A percentile compares a stretch with the other conserved stretches of the same genome.
Evolutionary conservation across 2,329 filamentous ascomycete species (phyloP).

Genomic region (Xylariaceae sp.): DNA sequence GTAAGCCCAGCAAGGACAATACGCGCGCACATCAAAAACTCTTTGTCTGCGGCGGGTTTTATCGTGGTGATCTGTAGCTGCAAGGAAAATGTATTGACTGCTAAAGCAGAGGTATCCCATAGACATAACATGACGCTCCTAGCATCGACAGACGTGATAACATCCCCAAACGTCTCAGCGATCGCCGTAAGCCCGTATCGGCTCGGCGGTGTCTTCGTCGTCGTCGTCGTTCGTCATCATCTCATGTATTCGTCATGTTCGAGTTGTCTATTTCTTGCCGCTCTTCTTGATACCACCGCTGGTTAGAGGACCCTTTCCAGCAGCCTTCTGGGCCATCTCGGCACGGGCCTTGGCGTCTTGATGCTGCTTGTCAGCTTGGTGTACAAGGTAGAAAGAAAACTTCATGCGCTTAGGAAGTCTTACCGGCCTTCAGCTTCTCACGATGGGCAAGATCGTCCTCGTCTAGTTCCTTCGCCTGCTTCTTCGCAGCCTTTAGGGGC

Average conservation of each 20-base stretch:
- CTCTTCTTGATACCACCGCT: slow-evolving; percentile 94
- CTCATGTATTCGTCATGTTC: slow-evolving; percentile 30
- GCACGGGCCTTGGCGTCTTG: slow-evolving; percentile 85
- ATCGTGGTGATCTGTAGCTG: not conserved
- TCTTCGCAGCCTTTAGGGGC: slow-evolving; percentile 89
- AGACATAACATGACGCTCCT: slow-evolving; percentile 13
- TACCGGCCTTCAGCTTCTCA: slow-evolving; percentile 85
- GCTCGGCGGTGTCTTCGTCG: slow-evolving; percentile 17
- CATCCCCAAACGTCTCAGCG: slow-evolving; percentile 1
- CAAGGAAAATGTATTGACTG: slow-evolving; percentile 33
- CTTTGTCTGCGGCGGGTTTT: not conserved
- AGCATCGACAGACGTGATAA: slow-evolving; percentile 4
- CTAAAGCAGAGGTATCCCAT: slow-evolving; percentile 31
- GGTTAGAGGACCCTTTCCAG: slow-evolving; percentile 88
- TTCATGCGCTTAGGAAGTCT: slow-evolving; percentile 40
- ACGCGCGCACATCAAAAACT: not conserved
- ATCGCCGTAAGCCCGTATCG: slow-evolving; percentile 26
- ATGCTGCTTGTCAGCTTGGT: slow-evolving; percentile 15
- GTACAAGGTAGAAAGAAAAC: not conserved
- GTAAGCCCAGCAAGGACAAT: not conserved
- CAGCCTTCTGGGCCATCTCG: slow-evolving; percentile 80
- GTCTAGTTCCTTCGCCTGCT: slow-evolving; percentile 80
- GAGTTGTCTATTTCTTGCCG: slow-evolving; percentile 82
- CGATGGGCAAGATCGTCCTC: slow-evolving; percentile 85
- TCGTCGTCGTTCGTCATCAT: slow-evolving; percentile 24